Percentiles rank a stretch among this genome's conserved stretches.
phyloP scores from a whole-genome alignment of 2,329 filamentous ascomycete species.

The Arthrobotrys sinensis region DNA sequence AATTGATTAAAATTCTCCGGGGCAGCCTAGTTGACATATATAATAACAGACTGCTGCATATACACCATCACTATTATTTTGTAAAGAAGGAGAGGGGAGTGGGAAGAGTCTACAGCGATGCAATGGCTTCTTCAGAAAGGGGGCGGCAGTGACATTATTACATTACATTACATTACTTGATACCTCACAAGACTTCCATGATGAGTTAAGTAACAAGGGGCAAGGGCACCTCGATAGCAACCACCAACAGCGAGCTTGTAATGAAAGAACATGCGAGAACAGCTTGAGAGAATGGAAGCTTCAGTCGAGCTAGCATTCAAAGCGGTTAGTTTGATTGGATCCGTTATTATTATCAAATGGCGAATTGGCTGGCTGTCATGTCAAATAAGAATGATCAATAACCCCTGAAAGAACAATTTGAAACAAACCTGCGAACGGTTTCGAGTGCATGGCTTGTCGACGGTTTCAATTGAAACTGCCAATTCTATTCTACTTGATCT shows the following conservation, averaged over 20 bases:
- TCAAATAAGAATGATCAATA: too few species aligned
- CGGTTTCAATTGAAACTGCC: background rate
- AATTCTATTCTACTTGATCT: too few species aligned
- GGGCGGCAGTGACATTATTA: constrained; percentile 29
- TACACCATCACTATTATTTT: too few species aligned
- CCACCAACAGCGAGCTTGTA: background rate
- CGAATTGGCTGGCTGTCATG: constrained; percentile 8
- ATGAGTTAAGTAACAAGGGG: background rate
- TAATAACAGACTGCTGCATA: background rate
- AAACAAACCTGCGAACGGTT: constrained; percentile 7
- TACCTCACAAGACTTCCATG: background rate
- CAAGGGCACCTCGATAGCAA: background rate
- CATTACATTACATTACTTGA: background rate
- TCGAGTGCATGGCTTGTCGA: background rate
- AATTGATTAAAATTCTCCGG: constrained; percentile 13
- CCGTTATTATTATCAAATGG: constrained; percentile 2
- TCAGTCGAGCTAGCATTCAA: background rate
- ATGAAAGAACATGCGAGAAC: constrained; percentile 25
- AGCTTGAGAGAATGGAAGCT: constrained; percentile 16
- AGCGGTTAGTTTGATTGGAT: constrained; percentile 1
- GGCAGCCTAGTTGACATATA: constrained; percentile 1
- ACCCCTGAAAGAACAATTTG: constrained; percentile 21
- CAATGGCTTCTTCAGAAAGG: constrained; percentile 10
- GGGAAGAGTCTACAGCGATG: constrained; percentile 17
- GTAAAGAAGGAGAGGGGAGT: background rate